phyloP scores from a whole-genome alignment of 306 rosid genomes.

The Fragaria ananassa region DNA sequence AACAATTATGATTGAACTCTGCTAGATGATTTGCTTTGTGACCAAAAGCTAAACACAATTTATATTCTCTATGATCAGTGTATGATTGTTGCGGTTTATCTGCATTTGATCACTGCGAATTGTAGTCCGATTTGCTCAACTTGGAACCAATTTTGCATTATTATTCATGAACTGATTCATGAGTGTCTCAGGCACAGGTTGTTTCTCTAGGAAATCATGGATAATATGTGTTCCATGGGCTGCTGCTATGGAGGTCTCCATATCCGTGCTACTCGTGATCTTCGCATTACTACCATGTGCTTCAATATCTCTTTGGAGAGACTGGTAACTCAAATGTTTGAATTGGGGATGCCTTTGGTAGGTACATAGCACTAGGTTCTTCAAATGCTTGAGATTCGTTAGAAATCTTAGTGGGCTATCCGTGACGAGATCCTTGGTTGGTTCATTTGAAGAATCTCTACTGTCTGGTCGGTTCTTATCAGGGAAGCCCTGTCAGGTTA shows the following conservation, averaged over 20 bases:
- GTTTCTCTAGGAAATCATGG: conserved; percentile 42
- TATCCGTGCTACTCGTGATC: conserved; percentile 39
- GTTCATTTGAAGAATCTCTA: conserved; percentile 97
- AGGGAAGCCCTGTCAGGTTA: conserved; percentile 70
- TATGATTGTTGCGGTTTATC: conserved; percentile 2
- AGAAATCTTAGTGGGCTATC: conserved; percentile 86
- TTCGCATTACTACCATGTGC: conserved; percentile 36
- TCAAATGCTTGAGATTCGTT: conserved; percentile 49
- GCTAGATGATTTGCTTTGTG: not conserved
- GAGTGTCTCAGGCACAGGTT: conserved; percentile 40
- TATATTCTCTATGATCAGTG: conserved; percentile 13
- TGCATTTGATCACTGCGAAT: not conserved
- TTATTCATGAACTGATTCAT: not conserved
- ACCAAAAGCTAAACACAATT: too few relatives aligned
- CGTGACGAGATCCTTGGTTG: conserved; percentile 87
- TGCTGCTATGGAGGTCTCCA: conserved; percentile 49
- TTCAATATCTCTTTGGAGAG: conserved; percentile 34
- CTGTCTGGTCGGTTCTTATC: conserved; percentile 84
- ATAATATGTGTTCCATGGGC: conserved; percentile 35
- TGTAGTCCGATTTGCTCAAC: too few relatives aligned
- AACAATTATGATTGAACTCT: conserved; percentile 16
- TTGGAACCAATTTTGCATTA: not conserved
- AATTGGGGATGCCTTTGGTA: conserved; percentile 49
- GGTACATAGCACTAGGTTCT: conserved; percentile 48
- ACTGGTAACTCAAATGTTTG: conserved; percentile 39